Conservation (phyloP, 805 yeast species). For the Kuraishia cidri region DNA sequence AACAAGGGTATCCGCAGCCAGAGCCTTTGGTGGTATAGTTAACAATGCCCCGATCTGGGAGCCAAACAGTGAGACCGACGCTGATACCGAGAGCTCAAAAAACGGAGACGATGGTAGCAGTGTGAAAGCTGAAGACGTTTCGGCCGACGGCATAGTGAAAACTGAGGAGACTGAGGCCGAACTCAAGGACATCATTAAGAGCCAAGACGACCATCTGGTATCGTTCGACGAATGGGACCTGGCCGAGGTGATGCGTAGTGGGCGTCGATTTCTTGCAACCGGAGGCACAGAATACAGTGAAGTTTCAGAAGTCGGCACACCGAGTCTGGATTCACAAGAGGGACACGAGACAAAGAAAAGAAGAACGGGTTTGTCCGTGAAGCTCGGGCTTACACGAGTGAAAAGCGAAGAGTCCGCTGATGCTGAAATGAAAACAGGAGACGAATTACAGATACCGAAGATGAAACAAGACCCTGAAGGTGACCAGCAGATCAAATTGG, state of each 20-base stretch:
- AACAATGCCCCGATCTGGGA: constrained; percentile 76
- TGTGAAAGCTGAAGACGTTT: no score
- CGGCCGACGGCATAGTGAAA: constrained; percentile 9
- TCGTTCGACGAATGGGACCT: constrained; percentile 43
- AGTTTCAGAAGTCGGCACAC: constrained; percentile 2
- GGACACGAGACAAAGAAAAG: constrained; percentile 10
- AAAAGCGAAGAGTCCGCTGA: not conserved
- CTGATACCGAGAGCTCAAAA: constrained; percentile 3
- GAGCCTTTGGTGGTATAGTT: constrained; percentile 91
- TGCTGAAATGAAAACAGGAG: not conserved
- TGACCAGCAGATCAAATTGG: constrained; percentile 8
- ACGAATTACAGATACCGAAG: constrained; percentile 11
- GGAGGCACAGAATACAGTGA: constrained; percentile 35
- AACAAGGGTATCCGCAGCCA: constrained; percentile 88
- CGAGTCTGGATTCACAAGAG: constrained; percentile 1
- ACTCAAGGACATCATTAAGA: constrained; percentile 25
- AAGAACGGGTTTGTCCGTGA: constrained; percentile 18
- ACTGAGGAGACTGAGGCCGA: constrained; percentile 15
- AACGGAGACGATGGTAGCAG: no score
- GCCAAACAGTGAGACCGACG: constrained; percentile 46
- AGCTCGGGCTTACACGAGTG: constrained; percentile 16
- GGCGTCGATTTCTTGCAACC: constrained; percentile 52
- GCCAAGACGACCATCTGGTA: constrained; percentile 35
- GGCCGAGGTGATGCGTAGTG: constrained; percentile 36
- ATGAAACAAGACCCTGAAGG: no score